These are phyloP conservation scores for Malassezia sympodialis DNA, from an alignment of 1,284 basidiomycete species.

Conservation along the genomic window DNA sequence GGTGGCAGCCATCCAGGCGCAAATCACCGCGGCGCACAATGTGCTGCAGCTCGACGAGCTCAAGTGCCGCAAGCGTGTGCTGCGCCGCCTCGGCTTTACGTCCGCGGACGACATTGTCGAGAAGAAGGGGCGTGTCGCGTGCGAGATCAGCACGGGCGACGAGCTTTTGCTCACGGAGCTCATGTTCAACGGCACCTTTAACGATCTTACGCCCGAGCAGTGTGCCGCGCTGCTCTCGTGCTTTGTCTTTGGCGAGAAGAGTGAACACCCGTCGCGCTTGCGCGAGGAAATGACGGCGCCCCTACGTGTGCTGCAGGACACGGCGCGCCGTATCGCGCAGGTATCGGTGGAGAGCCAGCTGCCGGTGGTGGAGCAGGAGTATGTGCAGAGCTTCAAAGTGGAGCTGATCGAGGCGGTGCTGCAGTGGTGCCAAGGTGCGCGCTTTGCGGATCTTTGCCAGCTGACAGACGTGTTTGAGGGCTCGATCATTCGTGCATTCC, in stretches of 20 bases:
- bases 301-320: conserved; percentile 85
- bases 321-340: conserved; percentile 84
- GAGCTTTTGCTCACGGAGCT: conserved; percentile 92
- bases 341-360: conserved; percentile 89
- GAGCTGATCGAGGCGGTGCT: conserved; percentile 95
- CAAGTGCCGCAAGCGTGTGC: conserved; percentile 84
- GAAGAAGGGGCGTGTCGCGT: conserved; percentile 94
- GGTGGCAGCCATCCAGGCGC: conserved; percentile 68
- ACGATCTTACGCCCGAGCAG: conserved; percentile 76
- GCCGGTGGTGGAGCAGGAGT: conserved; percentile 79
- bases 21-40: conserved; percentile 78
- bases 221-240: conserved; percentile 85
- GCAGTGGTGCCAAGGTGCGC: conserved; percentile 95
- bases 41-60: conserved; percentile 93
- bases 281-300: conserved; percentile 87
- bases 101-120: conserved; percentile 83
- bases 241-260: conserved; percentile 96
- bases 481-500: conserved; percentile 67
- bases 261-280: conserved; percentile 72
- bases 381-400: conserved; percentile 90
- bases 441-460: conserved; percentile 93
- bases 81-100: conserved; percentile 84
- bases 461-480: conserved; percentile 95
- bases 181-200: conserved; percentile 95
- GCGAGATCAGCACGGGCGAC: conserved; percentile 95